Evolutionary conservation across 805 yeast genomes (phyloP).

Genomic region (Wickerhamomyces rabaulensis): DNA sequence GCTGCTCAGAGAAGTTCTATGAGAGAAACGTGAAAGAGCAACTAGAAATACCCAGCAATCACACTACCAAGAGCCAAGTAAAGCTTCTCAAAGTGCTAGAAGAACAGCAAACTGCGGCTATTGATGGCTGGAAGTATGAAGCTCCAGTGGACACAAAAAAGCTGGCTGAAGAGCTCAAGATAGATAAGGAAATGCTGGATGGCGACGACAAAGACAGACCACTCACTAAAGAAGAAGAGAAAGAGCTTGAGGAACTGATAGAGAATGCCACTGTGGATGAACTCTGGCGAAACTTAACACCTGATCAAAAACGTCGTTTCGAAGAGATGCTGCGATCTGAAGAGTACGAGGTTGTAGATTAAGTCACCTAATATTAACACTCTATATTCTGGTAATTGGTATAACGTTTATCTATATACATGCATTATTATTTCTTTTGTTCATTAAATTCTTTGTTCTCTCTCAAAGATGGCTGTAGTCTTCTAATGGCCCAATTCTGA

Average conservation of each 20-base stretch:
- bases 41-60: background rate
- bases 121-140: conserved; percentile 6
- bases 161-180: background rate
- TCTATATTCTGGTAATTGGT: background rate
- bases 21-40: conserved; percentile 1
- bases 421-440: background rate
- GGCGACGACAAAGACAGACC: conserved; percentile 3
- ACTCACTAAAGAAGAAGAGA: conserved; percentile 3
- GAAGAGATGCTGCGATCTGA: conserved; percentile 1
- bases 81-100: conserved; percentile 2
- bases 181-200: background rate
- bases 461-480: conserved; percentile 47
- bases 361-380: background rate
- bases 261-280: conserved; percentile 4
- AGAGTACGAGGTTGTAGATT: conserved; percentile 1
- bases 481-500: conserved; percentile 74
- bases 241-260: conserved; percentile 1
- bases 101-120: background rate
- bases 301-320: conserved; percentile 3
- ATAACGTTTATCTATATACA: background rate
- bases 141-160: background rate
- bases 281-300: conserved; percentile 1
- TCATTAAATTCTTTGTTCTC: conserved; percentile 15
- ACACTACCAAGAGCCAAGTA: conserved; percentile 2
- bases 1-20: conserved; percentile 5